Percentiles rank a stretch among this genome's conserved stretches.
Conservation (phyloP, 768 basidiomycete species). For the Suillus discolor region DNA sequence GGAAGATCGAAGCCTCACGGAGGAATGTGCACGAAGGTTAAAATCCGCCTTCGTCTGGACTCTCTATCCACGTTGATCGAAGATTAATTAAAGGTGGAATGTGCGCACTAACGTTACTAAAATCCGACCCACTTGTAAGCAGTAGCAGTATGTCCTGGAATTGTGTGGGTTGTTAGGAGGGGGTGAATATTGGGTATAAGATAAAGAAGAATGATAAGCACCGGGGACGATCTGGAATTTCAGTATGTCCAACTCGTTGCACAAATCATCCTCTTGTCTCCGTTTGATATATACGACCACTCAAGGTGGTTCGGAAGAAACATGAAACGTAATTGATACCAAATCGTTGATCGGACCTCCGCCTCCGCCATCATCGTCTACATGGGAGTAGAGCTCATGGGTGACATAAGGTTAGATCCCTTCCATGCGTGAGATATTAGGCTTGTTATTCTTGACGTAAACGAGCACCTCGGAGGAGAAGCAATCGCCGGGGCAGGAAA, state of each 20-base stretch:
- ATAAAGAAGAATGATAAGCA: slow-evolving; percentile 63
- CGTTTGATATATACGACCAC: neutral
- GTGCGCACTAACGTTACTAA: slow-evolving; percentile 34
- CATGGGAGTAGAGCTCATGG: neutral
- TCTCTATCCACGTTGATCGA: slow-evolving; percentile 34
- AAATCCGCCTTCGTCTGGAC: slow-evolving; percentile 41
- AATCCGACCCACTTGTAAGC: slow-evolving; percentile 44
- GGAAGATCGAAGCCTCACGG: slow-evolving; percentile 42
- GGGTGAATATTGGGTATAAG: slow-evolving; percentile 47
- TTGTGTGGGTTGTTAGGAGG: neutral
- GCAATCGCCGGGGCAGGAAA: neutral
- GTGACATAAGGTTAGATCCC: neutral
- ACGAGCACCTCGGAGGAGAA: neutral
- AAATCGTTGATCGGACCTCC: neutral
- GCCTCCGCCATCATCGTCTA: neutral
- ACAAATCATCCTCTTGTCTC: neutral
- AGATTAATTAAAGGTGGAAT: slow-evolving; percentile 60
- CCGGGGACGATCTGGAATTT: slow-evolving; percentile 37
- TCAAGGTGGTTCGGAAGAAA: neutral
- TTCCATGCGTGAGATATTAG: neutral
- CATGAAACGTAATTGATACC: neutral
- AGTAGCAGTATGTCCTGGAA: neutral
- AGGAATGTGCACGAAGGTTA: slow-evolving; percentile 69
- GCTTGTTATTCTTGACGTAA: neutral
- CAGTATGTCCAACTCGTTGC: neutral